These are phyloP conservation scores for Lasiosphaeria miniovina DNA, from an alignment of 495 filamentous ascomycete species.

Conservation along the genomic window DNA sequence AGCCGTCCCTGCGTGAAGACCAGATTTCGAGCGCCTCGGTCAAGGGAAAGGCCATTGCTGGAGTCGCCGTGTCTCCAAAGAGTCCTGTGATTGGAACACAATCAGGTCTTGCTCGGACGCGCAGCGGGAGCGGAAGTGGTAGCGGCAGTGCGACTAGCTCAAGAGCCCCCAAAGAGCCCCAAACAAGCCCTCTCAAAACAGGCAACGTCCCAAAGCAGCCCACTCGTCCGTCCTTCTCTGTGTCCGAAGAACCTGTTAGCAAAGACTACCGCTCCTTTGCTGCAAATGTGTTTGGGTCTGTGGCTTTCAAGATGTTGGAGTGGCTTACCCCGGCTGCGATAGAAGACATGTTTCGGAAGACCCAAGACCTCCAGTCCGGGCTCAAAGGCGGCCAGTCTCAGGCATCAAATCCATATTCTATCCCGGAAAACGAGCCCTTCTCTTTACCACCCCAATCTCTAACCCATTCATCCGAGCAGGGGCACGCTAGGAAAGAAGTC, in stretches of 20 bases:
- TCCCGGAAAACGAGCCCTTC: background rate
- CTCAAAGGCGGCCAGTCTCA: background rate
- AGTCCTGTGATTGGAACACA: conserved; percentile 1
- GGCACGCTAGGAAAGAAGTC: conserved; percentile 3
- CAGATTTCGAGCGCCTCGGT: conserved; percentile 1
- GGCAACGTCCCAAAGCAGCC: conserved; percentile 4
- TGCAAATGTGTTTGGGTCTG: conserved; percentile 75
- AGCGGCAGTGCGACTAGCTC: background rate
- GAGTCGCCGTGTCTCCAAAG: conserved; percentile 11
- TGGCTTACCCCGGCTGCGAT: conserved; percentile 62
- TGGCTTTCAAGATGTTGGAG: conserved; percentile 74
- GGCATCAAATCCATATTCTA: conserved; percentile 5
- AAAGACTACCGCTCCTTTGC: conserved; percentile 84
- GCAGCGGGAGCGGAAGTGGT: background rate
- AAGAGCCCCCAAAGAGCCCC: background rate
- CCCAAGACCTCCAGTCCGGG: conserved; percentile 17
- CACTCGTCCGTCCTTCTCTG: conserved; percentile 18
- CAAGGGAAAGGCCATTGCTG: conserved; percentile 6
- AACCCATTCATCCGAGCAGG: background rate
- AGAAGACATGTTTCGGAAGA: conserved; percentile 38
- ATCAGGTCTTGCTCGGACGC: conserved; percentile 12
- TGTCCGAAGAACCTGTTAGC: conserved; percentile 49
- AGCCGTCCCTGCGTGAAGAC: conserved; percentile 20
- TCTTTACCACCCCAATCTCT: background rate
- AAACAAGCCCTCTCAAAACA: background rate